phyloP scores from a whole-genome alignment of 805 yeast genomes.

The Soucietia sequanensis region DNA sequence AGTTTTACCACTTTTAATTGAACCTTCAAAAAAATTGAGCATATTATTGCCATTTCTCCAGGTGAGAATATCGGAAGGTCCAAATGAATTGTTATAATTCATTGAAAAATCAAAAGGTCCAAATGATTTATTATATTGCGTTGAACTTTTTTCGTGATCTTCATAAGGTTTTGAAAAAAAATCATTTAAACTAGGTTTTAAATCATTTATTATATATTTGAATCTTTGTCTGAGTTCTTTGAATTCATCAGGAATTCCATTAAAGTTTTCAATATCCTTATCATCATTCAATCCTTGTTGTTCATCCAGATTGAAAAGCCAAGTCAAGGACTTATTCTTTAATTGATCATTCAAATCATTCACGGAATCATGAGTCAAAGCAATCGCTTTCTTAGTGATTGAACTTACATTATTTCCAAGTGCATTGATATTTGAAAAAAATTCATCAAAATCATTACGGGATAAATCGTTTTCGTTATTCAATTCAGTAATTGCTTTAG shows the following conservation, averaged over 20 bases:
- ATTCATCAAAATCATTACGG: conserved; percentile 20
- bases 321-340: conserved; percentile 16
- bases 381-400: conserved; percentile 23
- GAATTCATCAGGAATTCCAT: background rate
- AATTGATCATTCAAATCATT: conserved; percentile 20
- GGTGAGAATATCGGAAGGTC: too few species aligned
- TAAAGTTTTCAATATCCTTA: background rate
- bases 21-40: conserved; percentile 14
- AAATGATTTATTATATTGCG: conserved; percentile 1
- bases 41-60: too few species aligned
- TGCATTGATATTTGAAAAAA: conserved; percentile 22
- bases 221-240: conserved; percentile 4
- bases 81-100: conserved; percentile 2
- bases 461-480: background rate
- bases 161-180: conserved; percentile 21
- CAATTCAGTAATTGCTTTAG: conserved; percentile 7
- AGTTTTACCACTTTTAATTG: conserved; percentile 19
- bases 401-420: conserved; percentile 23
- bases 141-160: conserved; percentile 13
- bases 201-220: background rate
- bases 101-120: conserved; percentile 5
- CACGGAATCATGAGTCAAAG: conserved; percentile 20
- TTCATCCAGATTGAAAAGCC: conserved; percentile 13
- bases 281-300: too few species aligned
- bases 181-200: conserved; percentile 8